A percentile compares a stretch with the other conserved stretches of the same genome.
These are phyloP conservation scores for Allantophomopsis lycopodina DNA, from an alignment of 2,329 filamentous ascomycete genomes.

Conservation along the genomic window DNA sequence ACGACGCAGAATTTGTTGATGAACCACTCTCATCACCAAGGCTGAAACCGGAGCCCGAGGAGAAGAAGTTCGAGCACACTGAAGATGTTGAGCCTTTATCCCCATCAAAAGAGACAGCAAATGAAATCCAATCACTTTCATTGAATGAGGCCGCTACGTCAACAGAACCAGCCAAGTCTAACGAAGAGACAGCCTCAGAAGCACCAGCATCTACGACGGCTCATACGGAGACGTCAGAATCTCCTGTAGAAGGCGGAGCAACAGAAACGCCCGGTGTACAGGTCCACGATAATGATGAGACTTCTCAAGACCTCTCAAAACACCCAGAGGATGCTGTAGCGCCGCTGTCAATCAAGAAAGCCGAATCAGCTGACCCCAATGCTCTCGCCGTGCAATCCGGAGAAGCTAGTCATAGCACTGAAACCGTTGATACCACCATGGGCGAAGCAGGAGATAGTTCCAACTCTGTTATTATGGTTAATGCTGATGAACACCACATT, in stretches of 20 bases:
- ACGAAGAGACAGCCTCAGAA: constrained; percentile 7
- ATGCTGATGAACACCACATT: constrained; percentile 11
- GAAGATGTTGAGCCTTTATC: constrained; percentile 44
- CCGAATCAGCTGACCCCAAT: constrained; percentile 6
- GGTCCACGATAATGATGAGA: too few species aligned
- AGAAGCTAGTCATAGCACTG: constrained; percentile 5
- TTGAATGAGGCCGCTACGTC: background rate
- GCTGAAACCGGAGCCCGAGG: constrained; percentile 46
- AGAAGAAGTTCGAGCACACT: constrained; percentile 40
- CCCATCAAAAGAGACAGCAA: constrained; percentile 28
- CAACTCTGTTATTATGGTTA: constrained; percentile 14
- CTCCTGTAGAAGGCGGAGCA: constrained; percentile 1
- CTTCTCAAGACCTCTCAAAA: constrained; percentile 26
- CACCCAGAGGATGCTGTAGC: constrained; percentile 55
- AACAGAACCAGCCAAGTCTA: constrained; percentile 4
- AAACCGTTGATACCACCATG: constrained; percentile 17
- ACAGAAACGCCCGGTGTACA: too few species aligned
- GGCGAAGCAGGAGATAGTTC: constrained; percentile 17
- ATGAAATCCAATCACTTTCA: constrained; percentile 8
- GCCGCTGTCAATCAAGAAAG: constrained; percentile 43
- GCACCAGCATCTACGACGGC: constrained; percentile 1
- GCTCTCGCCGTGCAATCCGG: constrained; percentile 2
- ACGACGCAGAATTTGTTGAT: constrained; percentile 65
- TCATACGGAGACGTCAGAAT: constrained; percentile 1
- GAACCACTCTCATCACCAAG: constrained; percentile 59